Base-by-base conservation (phyloP, 2,329 filamentous ascomycete genomes). In the Arthroderma uncinatum region DNA sequence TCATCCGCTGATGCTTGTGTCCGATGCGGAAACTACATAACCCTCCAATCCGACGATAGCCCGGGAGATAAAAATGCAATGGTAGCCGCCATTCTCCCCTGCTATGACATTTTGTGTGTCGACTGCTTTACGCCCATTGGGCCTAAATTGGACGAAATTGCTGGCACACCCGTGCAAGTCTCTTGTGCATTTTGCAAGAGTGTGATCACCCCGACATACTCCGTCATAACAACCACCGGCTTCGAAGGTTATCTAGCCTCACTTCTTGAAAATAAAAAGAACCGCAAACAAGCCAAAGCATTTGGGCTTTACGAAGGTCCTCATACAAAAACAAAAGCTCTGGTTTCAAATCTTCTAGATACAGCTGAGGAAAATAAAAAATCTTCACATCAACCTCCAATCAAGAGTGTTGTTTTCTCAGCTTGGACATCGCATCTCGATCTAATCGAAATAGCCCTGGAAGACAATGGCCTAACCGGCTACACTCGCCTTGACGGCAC, bases 371-470 rank as follows among this genome's bases (percentile, higher is more conserved):
- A 79, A 37, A 65, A 69, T 48, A 59, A 67, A 12, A 63, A 71
- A 9, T 59, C 81, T 8, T 81, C 83, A 0, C 73, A 80, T 9
- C 82, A 91, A 66, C 80, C 82, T 0, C 91, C 91, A 0, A 86
- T 89, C 72, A 97, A 95, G 70, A 93, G 89, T 25, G 90, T 98
- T 12, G 84, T 98, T 5, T 97, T 97, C 72, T 95, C 90, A 0
- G 85, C 85, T n/a, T 97, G 93, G 91, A 97, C 93, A 0, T 85
- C 87, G 0, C 91, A 97, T 68, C 82, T 98, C 14, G 91, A 97
- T 68, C 81, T 98, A 19, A 95, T 98, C 63, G 84, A 93, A 67
- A 78, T 89, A 53, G 92, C 91, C 0, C 79, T 97, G 12, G 78
- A 82, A 30, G 78, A 82, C 53, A 66, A 70, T 48, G 66, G 65